A percentile compares a stretch with the other conserved stretches of the same genome.
These are phyloP conservation scores for Chrysopogon serrulatus DNA, from an alignment of 176 grass and related monocot genomes.

Conservation along the genomic window DNA sequence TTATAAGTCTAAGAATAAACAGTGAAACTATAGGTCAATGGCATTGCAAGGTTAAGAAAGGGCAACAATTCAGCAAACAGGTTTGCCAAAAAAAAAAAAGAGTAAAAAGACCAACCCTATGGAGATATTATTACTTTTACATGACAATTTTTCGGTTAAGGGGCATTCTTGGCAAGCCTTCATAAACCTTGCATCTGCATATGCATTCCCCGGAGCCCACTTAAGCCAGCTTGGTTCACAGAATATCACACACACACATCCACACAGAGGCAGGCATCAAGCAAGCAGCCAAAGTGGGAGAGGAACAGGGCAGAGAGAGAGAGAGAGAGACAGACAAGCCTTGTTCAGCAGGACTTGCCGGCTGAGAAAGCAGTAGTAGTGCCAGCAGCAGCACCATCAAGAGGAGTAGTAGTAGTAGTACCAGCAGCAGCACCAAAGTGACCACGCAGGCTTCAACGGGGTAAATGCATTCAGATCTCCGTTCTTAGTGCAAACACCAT, in stretches of 20 bases:
- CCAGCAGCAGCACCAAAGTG: background rate
- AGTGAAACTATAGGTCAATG: background rate
- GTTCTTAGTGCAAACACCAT: background rate
- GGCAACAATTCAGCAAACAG: background rate
- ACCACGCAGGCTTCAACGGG: conserved; percentile 28
- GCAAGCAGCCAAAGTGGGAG: background rate
- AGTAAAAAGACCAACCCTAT: background rate
- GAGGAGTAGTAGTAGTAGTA: background rate
- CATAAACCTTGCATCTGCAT: conserved; percentile 26
- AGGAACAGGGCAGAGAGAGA: background rate
- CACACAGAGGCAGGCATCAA: background rate
- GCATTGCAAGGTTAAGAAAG: background rate
- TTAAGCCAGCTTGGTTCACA: background rate
- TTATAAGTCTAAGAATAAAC: background rate
- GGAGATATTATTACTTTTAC: background rate
- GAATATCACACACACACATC: background rate
- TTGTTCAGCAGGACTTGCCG: too few species aligned
- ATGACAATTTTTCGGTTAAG: background rate
- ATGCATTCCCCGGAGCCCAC: background rate
- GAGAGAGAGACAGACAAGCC: too few species aligned
- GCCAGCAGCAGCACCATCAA: too few species aligned
- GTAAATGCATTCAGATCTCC: conserved; percentile 4
- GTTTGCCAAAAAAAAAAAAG: background rate
- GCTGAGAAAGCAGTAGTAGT: background rate
- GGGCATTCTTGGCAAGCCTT: conserved; percentile 11